Percentiles rank a stretch among this genome's conserved stretches.
phyloP scores from a whole-genome alignment of 257 asterid genomes.

The Solanum boliviense region DNA sequence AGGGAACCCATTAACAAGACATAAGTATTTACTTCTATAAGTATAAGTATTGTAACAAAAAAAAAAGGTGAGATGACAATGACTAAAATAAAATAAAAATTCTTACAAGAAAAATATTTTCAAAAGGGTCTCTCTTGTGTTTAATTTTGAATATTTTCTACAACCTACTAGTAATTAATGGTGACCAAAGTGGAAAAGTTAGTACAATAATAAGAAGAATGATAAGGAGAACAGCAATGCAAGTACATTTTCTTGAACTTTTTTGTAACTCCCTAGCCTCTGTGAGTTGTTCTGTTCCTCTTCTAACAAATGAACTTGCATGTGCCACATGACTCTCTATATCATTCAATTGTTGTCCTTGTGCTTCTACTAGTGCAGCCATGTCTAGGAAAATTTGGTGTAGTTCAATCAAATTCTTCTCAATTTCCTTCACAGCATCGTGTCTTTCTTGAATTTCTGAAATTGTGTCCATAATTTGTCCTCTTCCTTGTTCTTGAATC shows the following conservation, averaged over 20 bases:
- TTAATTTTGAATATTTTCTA: not conserved
- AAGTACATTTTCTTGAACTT: constrained; percentile 22
- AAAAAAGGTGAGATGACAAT: not conserved
- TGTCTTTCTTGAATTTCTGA: constrained; percentile 36
- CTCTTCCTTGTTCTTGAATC: constrained; percentile 36
- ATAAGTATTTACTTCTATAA: not conserved
- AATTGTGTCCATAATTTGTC: constrained; percentile 30
- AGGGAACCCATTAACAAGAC: not conserved
- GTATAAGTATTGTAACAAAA: not conserved
- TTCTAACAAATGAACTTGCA: constrained; percentile 28
- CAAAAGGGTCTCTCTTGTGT: not conserved
- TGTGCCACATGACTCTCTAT: constrained; percentile 33
- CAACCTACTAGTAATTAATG: not conserved
- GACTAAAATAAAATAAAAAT: not conserved
- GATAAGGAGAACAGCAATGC: constrained; percentile 16
- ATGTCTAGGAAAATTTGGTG: constrained; percentile 31
- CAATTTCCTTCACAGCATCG: constrained; percentile 37
- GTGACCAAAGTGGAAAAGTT: constrained; percentile 28
- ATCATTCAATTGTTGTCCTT: constrained; percentile 31
- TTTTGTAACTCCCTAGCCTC: constrained; percentile 26
- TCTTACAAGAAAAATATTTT: not conserved
- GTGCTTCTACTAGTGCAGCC: constrained; percentile 36
- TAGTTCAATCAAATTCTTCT: constrained; percentile 24
- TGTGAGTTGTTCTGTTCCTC: constrained; percentile 25
- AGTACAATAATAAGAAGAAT: constrained; percentile 9